Conservation (phyloP, 1,284 basidiomycete genomes). For the Anthracocystis panici-leucophaei region DNA sequence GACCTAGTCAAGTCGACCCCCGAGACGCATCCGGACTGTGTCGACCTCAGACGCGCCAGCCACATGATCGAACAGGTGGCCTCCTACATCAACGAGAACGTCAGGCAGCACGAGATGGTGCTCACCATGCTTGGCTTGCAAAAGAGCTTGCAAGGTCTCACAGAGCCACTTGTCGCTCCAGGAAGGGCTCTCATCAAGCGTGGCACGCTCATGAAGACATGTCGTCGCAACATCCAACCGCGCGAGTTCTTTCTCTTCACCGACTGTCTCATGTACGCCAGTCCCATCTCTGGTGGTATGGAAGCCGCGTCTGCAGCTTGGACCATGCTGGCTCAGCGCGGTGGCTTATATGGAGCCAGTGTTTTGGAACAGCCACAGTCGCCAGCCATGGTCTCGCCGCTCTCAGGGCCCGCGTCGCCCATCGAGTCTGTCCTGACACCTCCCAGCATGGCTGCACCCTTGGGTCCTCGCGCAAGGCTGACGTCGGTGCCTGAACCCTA, state of each 20-base stretch:
- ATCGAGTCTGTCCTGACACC: slow-evolving; percentile 34
- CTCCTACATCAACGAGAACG: slow-evolving; percentile 65
- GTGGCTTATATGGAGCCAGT: slow-evolving; percentile 71
- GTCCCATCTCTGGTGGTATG: slow-evolving; percentile 54
- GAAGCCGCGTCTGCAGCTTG: slow-evolving; percentile 60
- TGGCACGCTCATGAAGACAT: slow-evolving; percentile 65
- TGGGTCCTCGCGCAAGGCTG: slow-evolving; percentile 20
- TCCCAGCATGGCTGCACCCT: slow-evolving; percentile 9
- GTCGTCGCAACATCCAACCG: slow-evolving; percentile 66
- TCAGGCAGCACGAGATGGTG: slow-evolving; percentile 67
- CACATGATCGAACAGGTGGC: slow-evolving; percentile 64
- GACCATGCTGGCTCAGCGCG: slow-evolving; percentile 75
- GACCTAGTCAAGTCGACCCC: slow-evolving; percentile 64
- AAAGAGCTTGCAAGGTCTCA: slow-evolving; percentile 58
- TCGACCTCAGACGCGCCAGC: slow-evolving; percentile 50
- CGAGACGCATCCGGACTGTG: slow-evolving; percentile 54
- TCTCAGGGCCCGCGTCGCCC: slow-evolving; percentile 80
- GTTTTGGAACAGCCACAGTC: slow-evolving; percentile 17
- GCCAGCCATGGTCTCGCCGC: slow-evolving; percentile 64
- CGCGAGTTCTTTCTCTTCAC: slow-evolving; percentile 68
- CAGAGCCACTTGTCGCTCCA: slow-evolving; percentile 64
- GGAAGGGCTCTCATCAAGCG: slow-evolving; percentile 62
- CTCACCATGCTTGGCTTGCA: slow-evolving; percentile 65
- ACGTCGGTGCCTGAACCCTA: slow-evolving; percentile 37
- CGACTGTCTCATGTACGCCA: slow-evolving; percentile 66